phyloP scores from a whole-genome alignment of 1,284 basidiomycete genomes.

The Leccinum insigne region DNA sequence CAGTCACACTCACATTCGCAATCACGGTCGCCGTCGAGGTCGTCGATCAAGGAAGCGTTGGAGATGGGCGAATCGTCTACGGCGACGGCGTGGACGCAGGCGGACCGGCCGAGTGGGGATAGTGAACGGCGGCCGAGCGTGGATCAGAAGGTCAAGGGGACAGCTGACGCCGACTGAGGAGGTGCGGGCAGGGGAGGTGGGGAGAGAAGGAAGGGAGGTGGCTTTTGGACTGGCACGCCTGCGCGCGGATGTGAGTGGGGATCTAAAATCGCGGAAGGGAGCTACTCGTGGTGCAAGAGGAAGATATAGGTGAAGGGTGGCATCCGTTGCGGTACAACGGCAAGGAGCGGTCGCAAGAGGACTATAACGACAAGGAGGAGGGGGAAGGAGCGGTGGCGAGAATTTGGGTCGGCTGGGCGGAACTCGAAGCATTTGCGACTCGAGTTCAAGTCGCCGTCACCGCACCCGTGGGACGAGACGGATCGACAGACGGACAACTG shows the following conservation, averaged over 20 bases:
- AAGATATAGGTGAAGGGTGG: conserved; percentile 31
- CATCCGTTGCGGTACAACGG: conserved; percentile 21
- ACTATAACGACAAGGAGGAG: neutral
- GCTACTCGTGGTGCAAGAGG: conserved; percentile 26
- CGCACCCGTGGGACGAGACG: conserved; percentile 62
- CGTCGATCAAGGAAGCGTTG: conserved; percentile 15
- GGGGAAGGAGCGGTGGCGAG: conserved; percentile 16
- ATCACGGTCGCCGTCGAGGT: conserved; percentile 15
- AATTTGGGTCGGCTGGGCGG: conserved; percentile 16
- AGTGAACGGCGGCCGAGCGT: conserved; percentile 5
- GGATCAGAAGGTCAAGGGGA: conserved; percentile 4
- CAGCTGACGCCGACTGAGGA: conserved; percentile 7
- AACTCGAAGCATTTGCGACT: conserved; percentile 30
- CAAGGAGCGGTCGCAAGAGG: conserved; percentile 14
- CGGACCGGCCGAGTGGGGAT: conserved; percentile 16
- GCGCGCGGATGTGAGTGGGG: neutral
- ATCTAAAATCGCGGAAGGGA: conserved; percentile 12
- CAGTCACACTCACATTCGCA: conserved; percentile 9
- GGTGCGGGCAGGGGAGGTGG: neutral
- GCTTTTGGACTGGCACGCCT: neutral
- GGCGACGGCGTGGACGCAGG: conserved; percentile 29
- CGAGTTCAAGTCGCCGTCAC: conserved; percentile 44
- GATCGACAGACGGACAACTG: conserved; percentile 45
- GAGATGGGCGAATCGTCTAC: conserved; percentile 23
- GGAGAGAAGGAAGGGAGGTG: neutral